Base-by-base conservation (phyloP, 805 yeast species). In the Metschnikowia picachoensis region DNA sequence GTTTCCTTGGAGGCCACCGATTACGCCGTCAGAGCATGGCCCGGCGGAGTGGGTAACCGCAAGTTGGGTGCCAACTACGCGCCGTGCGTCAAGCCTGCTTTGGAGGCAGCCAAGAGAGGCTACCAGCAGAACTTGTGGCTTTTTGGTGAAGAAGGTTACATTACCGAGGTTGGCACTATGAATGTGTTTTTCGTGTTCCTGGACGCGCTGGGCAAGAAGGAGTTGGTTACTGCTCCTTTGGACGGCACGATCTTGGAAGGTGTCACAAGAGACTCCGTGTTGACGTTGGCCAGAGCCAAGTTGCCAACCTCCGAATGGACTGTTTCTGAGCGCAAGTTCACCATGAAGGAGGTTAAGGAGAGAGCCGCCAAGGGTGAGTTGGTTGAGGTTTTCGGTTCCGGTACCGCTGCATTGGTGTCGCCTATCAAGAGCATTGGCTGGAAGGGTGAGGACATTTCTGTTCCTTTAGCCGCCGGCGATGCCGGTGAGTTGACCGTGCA, bases 161-260 rank as follows among this genome's bases (percentile, higher is more conserved):
- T 92, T 60, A 92, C 98, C 56, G 98, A 92, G 74, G 98, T 89
- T 47, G 99, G 99, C 56, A 90, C 98, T 48, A 94, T 92, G 98
- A 92, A 92, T 70, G 92, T 79, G 37, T 92, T 94, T 73, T 83
- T 87, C 60, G 97, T 82, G 30, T 88, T 92, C 76, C 72, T 85
- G 67, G 79, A 86, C 66, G 64, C 78, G n/a, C 77, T 84, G 32
- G 97, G 96, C 49, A 87, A 83, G 70, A 87, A 86, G 62, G 98
- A 92, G 73, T 78, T 92, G 56, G 95, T 81, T 40, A 92, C 99
- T 52, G 96, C 97, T 53, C 98, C 99, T 51, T 76, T 94, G 57
- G 98, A 94, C 62, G 99, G 99, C 57, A 92, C 97, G 52, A 92
- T 92, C 60, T 80, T 92, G 60, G 96, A 88, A 67, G 99, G 99